Evolutionary conservation across 768 basidiomycete genomes (phyloP).

Genomic region (Tulasnella calospora): DNA sequence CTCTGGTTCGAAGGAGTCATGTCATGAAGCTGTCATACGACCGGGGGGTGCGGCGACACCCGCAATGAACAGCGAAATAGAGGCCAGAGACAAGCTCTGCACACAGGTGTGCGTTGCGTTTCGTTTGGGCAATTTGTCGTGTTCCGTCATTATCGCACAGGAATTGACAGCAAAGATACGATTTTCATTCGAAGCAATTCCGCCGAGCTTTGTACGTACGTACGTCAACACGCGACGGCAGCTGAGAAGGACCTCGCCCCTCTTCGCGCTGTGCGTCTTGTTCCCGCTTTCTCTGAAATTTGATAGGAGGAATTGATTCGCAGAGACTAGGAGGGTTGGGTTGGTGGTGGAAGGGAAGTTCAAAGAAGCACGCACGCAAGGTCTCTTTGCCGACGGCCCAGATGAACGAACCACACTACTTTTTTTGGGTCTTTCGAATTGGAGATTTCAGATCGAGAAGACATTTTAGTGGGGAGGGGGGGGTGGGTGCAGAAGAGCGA

Average conservation of each 20-base stretch:
- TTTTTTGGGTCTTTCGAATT: neutral
- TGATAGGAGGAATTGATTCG: neutral
- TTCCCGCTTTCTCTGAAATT: neutral
- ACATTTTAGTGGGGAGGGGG: neutral
- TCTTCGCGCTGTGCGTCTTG: neutral
- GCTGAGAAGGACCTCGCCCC: neutral
- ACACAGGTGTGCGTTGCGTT: neutral
- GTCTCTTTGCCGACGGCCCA: slow-evolving; percentile 4
- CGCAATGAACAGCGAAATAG: neutral
- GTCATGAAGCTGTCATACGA: neutral
- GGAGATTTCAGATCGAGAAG: slow-evolving; percentile 11
- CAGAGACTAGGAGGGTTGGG: neutral
- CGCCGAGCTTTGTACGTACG: neutral
- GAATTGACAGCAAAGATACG: neutral
- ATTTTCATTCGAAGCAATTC: neutral
- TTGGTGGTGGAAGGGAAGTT: neutral
- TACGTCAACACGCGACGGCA: neutral
- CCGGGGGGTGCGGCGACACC: neutral
- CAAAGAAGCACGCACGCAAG: neutral
- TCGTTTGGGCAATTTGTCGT: neutral
- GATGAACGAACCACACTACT: neutral
- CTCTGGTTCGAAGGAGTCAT: neutral
- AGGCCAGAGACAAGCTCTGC: neutral
- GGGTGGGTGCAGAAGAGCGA: neutral
- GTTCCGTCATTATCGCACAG: neutral